A percentile compares a stretch with the other conserved stretches of the same genome.
Evolutionary conservation across 1,284 basidiomycete genomes (phyloP).

Genomic region (Fomitiporia mediterranea): DNA sequence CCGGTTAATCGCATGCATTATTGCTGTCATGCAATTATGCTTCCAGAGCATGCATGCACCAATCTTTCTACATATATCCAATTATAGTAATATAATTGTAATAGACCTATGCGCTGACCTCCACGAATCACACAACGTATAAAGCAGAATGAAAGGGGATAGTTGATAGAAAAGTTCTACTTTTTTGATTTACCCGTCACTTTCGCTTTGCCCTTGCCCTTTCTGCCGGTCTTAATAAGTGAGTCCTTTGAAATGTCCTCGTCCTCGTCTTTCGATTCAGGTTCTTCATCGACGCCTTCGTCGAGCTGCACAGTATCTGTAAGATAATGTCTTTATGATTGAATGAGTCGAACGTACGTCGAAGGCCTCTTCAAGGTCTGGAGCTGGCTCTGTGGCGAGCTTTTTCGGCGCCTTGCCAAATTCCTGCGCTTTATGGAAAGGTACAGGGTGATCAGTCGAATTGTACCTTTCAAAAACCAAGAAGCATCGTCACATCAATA

Average conservation of each 20-base stretch:
- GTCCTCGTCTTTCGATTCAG: constrained; percentile 33
- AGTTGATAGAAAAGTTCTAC: not conserved
- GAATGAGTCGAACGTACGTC: constrained; percentile 36
- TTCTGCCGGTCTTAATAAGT: constrained; percentile 45
- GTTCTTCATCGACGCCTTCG: constrained; percentile 38
- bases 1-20: no score
- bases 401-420: constrained; percentile 77
- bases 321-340: not conserved
- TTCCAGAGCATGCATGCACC: no score
- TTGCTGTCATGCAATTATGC: no score
- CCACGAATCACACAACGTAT: no score
- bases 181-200: constrained; percentile 1
- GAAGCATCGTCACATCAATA: constrained; percentile 3
- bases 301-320: constrained; percentile 30
- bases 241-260: constrained; percentile 47
- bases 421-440: constrained; percentile 83
- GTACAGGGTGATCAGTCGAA: constrained; percentile 79
- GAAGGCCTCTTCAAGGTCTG: constrained; percentile 88
- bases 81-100: no score
- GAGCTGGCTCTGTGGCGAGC: constrained; percentile 64
- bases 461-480: constrained; percentile 64
- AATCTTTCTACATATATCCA: no score
- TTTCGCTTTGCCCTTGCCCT: constrained; percentile 27
- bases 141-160: not conserved
- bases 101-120: no score